A percentile compares a stretch with the other conserved stretches of the same genome.
These are phyloP conservation scores for Epichloe glyceriae DNA, from an alignment of 2,329 filamentous ascomycete genomes.

Conservation along the genomic window DNA sequence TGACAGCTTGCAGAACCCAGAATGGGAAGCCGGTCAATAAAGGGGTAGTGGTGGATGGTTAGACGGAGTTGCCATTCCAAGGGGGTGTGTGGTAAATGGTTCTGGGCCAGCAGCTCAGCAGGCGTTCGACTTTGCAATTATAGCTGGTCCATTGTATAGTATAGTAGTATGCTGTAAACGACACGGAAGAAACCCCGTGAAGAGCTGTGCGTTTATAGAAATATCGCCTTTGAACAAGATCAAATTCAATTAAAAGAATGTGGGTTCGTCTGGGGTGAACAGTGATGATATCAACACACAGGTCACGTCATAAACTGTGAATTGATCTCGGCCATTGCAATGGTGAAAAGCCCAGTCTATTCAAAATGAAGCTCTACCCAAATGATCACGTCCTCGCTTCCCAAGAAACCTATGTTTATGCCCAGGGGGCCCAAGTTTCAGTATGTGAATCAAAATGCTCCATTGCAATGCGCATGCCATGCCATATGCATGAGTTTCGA, in stretches of 20 bases:
- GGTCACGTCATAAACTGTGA: background rate
- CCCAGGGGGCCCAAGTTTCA: background rate
- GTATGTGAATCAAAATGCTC: background rate
- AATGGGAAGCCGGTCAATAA: conserved; percentile 28
- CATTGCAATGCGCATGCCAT: background rate
- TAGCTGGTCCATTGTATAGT: conserved; percentile 20
- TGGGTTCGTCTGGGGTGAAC: no score
- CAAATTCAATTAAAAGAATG: background rate
- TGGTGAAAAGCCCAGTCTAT: background rate
- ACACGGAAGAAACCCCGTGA: background rate
- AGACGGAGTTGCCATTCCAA: background rate
- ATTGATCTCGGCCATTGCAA: background rate
- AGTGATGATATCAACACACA: no score
- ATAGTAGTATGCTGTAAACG: conserved; percentile 15
- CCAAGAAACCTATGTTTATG: background rate
- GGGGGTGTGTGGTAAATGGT: background rate
- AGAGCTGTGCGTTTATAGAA: conserved; percentile 15
- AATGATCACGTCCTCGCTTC: background rate
- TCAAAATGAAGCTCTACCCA: background rate
- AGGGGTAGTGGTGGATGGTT: conserved; percentile 1
- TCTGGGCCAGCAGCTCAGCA: conserved; percentile 2
- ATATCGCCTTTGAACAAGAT: background rate
- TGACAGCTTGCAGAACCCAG: conserved; percentile 23
- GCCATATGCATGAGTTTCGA: background rate
- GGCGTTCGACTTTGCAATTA: background rate